Evolutionary conservation across 2,329 filamentous ascomycete genomes (phyloP).

Genomic region (Aspergillus floridensis): DNA sequence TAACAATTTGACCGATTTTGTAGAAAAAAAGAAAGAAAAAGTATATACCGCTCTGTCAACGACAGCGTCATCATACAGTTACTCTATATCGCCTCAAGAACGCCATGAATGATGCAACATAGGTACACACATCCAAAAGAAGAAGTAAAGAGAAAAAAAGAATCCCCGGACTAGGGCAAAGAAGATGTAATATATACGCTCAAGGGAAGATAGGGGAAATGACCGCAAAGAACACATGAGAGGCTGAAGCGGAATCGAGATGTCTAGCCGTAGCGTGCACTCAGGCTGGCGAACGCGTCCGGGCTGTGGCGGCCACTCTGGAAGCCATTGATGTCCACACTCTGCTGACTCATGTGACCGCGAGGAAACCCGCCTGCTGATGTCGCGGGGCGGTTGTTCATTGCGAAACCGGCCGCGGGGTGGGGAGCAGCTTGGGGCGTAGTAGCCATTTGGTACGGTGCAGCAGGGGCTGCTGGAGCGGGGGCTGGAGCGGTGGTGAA

Average conservation of each 20-base stretch:
- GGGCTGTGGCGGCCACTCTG: slow-evolving; percentile 51
- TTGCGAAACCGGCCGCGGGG: slow-evolving; percentile 15
- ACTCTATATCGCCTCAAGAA: not conserved
- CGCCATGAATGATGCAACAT: not conserved
- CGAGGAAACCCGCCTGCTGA: slow-evolving; percentile 21
- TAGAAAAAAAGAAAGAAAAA: not conserved
- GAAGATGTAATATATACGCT: slow-evolving; percentile 1
- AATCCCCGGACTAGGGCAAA: not conserved
- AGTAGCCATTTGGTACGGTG: not conserved
- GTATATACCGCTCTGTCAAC: not conserved
- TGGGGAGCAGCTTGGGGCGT: slow-evolving; percentile 4
- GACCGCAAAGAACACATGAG: too few relatives aligned
- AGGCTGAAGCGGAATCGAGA: not conserved
- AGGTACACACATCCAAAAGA: not conserved
- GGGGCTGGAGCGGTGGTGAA: slow-evolving; percentile 16
- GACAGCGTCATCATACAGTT: not conserved
- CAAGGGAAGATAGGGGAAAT: not conserved
- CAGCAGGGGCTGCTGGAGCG: slow-evolving; percentile 4
- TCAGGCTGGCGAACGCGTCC: slow-evolving; percentile 51
- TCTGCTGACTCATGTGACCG: slow-evolving; percentile 48
- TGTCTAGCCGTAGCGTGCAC: slow-evolving; percentile 42
- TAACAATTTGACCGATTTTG: slow-evolving; percentile 2
- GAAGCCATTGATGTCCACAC: slow-evolving; percentile 47
- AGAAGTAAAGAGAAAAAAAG: not conserved
- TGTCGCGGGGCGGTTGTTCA: slow-evolving; percentile 14